phyloP scores from a whole-genome alignment of 495 filamentous ascomycete genomes.

The Penicillium robsamsonii region DNA sequence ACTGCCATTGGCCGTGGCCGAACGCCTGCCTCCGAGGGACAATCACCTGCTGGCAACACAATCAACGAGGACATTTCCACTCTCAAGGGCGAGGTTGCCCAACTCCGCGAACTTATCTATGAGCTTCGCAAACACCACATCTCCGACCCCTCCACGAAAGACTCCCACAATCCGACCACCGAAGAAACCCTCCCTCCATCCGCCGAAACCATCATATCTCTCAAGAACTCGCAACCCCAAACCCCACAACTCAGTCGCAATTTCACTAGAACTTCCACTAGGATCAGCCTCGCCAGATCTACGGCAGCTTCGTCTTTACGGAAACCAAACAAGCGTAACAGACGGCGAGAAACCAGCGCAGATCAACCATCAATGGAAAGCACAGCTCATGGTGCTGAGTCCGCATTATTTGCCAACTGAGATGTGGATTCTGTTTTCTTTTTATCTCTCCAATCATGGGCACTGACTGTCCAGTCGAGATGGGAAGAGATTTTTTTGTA shows the following conservation, averaged over 20 bases:
- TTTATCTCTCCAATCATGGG: neutral
- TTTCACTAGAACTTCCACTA: slow-evolving; percentile 1
- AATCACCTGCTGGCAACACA: neutral
- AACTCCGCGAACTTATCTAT: slow-evolving; percentile 36
- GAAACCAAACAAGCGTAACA: slow-evolving; percentile 6
- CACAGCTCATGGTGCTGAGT: neutral
- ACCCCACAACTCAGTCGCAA: neutral
- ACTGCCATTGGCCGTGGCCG: slow-evolving; percentile 16
- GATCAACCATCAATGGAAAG: neutral
- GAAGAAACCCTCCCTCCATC: neutral
- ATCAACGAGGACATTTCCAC: slow-evolving; percentile 28
- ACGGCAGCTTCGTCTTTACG: neutral
- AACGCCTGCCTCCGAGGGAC: slow-evolving; percentile 1
- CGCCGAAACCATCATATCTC: neutral
- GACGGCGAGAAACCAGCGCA: neutral
- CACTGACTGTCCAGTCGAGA: neutral
- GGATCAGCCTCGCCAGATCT: slow-evolving; percentile 6
- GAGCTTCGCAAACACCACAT: slow-evolving; percentile 30
- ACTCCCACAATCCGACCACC: slow-evolving; percentile 3
- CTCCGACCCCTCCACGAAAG: slow-evolving; percentile 15
- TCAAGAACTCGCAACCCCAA: neutral
- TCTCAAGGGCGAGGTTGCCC: slow-evolving; percentile 34
- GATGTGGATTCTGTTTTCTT: neutral
- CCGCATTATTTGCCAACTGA: neutral
- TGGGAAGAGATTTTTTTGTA: neutral